phyloP scores from a whole-genome alignment of 768 basidiomycete genomes.

The Grammothele lineata region DNA sequence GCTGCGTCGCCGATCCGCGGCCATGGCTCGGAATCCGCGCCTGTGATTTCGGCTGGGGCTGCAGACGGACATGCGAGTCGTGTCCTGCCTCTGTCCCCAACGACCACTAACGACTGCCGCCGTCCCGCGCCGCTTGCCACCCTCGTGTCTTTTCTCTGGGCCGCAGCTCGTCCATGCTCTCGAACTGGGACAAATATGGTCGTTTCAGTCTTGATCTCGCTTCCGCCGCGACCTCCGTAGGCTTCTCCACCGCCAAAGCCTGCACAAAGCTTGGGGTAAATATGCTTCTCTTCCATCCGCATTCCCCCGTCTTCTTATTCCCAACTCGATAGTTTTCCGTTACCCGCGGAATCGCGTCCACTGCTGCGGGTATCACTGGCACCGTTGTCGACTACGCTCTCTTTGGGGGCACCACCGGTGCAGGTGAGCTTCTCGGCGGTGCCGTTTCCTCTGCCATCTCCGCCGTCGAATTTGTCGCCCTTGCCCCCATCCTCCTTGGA shows the following conservation, averaged over 20 bases:
- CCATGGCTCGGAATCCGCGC: too few relatives aligned
- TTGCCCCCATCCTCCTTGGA: conserved; percentile 69
- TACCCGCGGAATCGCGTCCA: conserved; percentile 55
- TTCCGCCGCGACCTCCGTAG: conserved; percentile 54
- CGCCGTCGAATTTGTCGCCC: conserved; percentile 65
- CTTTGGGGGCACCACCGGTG: conserved; percentile 56
- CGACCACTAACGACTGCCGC: too few relatives aligned
- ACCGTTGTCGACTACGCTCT: conserved; percentile 61
- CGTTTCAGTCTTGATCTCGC: conserved; percentile 66
- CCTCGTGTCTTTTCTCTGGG: too few relatives aligned
- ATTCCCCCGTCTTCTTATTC: not conserved
- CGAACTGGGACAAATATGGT: conserved; percentile 37
- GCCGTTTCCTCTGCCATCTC: conserved; percentile 60
- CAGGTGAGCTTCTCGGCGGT: conserved; percentile 52
- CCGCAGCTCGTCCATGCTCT: conserved; percentile 13
- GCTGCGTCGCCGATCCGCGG: too few relatives aligned
- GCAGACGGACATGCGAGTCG: too few relatives aligned
- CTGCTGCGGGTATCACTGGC: conserved; percentile 55
- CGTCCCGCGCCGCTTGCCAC: too few relatives aligned
- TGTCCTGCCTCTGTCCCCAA: too few relatives aligned
- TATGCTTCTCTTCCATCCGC: conserved; percentile 23
- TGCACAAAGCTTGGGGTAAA: conserved; percentile 72
- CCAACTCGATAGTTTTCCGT: conserved; percentile 53
- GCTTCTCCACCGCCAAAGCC: conserved; percentile 63
- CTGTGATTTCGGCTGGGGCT: too few relatives aligned